Evolutionary conservation across 352 stramenopile species (phyloP), one percentile per base, ranked within the genome.

Genomic region (Globisporangium canariense): DNA sequence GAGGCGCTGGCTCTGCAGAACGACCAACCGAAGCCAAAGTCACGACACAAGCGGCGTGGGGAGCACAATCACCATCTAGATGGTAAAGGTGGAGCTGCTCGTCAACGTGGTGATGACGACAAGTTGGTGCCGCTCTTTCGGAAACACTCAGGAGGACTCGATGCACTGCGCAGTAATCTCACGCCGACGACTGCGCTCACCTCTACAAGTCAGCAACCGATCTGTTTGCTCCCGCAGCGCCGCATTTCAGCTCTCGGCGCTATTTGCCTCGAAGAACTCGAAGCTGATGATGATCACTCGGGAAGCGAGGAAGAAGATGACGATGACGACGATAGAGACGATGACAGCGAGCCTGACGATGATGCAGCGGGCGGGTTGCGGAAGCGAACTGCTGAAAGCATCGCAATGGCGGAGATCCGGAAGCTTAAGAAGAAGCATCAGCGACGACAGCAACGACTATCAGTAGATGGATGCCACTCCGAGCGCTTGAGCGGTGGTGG

Each of bases 1-100:
- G 69, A 88, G 18, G 75, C 74, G 41, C 71, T 88, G 30, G 68
- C 73, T 4, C 55, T 82, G 14, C 65, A 59, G 38, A 46, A 32
- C 1, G 40, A 51, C 22, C 36, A 46, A 7, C 22, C 36, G 3
- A 53, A 65, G 25, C 50, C 40, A 14, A 51, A 45, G 13, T 30
- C 13, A n/a, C 25, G 25, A n/a, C 22, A 41, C 41, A 58, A 58
- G 46, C 34, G 30, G 22, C 32, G 53, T 6, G 53, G 32, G 6
- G 56, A 50, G n/a, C 8, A 13, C 5, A n/a, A 28, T 28, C 25
- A 11, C 16, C 34, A 40, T 13, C 13, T 4, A 6, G 11, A 6
- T 30, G 22, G 8, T 8, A 22, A 38, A 25, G 45, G 18, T 25
- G 25, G 25, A 28, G 30, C 45, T 52, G n/a, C 3, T 36, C 41